Evolutionary conservation across 2,329 filamentous ascomycete genomes (phyloP).

Genomic region (Colletotrichum sidae): DNA sequence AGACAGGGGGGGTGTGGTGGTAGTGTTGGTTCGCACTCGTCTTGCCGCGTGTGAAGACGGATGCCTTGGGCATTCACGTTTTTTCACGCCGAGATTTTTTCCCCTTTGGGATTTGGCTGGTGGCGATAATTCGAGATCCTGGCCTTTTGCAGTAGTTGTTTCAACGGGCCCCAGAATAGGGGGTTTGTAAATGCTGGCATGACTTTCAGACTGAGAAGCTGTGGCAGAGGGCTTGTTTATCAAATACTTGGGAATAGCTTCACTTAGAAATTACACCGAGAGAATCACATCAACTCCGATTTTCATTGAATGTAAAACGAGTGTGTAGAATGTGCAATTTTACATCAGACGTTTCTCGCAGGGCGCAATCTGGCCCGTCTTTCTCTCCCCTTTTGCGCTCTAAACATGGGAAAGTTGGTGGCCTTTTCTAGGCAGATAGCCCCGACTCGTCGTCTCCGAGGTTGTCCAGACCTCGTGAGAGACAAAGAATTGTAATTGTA

Average conservation of each 20-base stretch:
- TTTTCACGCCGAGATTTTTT: slow-evolving; percentile 16
- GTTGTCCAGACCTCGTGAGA: slow-evolving; percentile 38
- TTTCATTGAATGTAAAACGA: slow-evolving; percentile 37
- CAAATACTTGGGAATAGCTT: slow-evolving; percentile 6
- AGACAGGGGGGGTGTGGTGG: not conserved
- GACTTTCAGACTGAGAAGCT: too few species aligned
- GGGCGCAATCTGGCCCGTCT: slow-evolving; percentile 17
- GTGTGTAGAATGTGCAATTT: slow-evolving; percentile 45
- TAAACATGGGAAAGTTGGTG: not conserved
- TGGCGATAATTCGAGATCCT: not conserved
- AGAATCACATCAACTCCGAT: slow-evolving; percentile 30
- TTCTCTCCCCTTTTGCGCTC: slow-evolving; percentile 1
- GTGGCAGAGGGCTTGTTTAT: too few species aligned
- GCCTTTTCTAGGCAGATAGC: too few species aligned
- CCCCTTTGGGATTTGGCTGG: not conserved
- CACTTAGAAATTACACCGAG: not conserved
- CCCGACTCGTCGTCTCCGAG: too few species aligned
- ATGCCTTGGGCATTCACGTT: slow-evolving; percentile 30
- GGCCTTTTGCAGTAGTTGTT: not conserved
- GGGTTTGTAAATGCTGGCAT: too few species aligned
- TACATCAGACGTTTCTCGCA: slow-evolving; percentile 39
- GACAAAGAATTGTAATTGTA: slow-evolving; percentile 46
- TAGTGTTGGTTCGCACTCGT: not conserved
- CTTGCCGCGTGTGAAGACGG: not conserved
- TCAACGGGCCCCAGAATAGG: not conserved